phyloP scores from a whole-genome alignment of 2,329 filamentous ascomycete species.

The Xylariales sp. region DNA sequence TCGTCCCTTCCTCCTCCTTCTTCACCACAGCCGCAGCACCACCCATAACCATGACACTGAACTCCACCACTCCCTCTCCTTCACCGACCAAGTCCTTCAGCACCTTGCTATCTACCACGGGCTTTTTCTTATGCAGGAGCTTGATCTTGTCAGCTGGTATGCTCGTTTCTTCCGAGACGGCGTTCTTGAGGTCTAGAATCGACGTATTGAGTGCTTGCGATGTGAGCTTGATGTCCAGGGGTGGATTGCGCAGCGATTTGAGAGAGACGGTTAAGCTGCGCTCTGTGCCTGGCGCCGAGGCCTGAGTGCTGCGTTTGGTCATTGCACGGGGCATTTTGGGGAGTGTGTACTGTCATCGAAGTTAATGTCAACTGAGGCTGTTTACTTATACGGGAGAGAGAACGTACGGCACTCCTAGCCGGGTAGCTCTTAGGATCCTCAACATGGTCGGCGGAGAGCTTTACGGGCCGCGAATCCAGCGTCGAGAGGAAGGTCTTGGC shows the following conservation, averaged over 20 bases:
- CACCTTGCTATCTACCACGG: conserved; percentile 70
- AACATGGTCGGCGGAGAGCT: conserved; percentile 85
- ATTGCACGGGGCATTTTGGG: conserved; percentile 60
- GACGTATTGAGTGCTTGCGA: conserved; percentile 64
- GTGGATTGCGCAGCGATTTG: conserved; percentile 73
- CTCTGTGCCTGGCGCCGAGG: conserved; percentile 47
- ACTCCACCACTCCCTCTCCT: conserved; percentile 54
- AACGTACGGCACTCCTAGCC: conserved; percentile 67
- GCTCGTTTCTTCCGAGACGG: conserved; percentile 58
- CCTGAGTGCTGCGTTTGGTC: conserved; percentile 39
- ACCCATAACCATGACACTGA: conserved; percentile 84
- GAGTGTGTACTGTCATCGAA: conserved; percentile 58
- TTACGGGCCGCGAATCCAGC: conserved; percentile 73
- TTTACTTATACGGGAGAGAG: not conserved
- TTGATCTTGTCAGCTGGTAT: conserved; percentile 76
- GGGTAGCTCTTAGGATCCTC: conserved; percentile 79
- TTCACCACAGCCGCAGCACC: conserved; percentile 48
- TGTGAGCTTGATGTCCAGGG: conserved; percentile 61
- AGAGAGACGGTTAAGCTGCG: conserved; percentile 55
- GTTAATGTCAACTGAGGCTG: not conserved
- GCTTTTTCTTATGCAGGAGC: conserved; percentile 83
- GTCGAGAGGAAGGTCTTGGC: conserved; percentile 76
- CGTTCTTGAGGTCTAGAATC: conserved; percentile 71
- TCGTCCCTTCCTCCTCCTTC: conserved; percentile 37
- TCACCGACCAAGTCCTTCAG: conserved; percentile 66